Conservation (phyloP, 306 rosid species). For the Sesbania bispinosa region DNA sequence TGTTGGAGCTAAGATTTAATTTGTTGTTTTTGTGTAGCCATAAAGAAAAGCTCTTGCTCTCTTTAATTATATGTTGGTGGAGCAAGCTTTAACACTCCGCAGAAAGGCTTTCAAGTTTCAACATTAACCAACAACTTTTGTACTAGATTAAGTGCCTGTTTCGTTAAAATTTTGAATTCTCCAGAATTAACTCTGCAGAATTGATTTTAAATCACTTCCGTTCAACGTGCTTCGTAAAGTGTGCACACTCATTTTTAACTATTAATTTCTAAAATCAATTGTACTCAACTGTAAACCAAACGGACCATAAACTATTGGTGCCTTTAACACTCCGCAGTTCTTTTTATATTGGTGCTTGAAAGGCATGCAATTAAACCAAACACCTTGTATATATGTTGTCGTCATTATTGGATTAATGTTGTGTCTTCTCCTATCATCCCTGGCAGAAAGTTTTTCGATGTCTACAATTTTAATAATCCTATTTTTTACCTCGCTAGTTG, state of each 20-base stretch:
- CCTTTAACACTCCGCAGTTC: background rate
- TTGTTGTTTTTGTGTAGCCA: background rate
- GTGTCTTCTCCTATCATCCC: background rate
- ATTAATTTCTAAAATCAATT: no score
- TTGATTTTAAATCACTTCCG: no score
- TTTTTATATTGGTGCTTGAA: background rate
- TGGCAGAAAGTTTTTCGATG: background rate
- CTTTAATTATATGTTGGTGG: background rate
- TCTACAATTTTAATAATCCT: no score
- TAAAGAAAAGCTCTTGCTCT: background rate
- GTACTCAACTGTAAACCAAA: no score
- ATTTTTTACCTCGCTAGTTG: no score
- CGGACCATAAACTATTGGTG: background rate
- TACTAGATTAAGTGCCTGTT: no score
- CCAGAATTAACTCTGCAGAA: no score
- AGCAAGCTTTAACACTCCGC: background rate
- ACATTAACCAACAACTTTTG: background rate
- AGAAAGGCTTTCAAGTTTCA: background rate
- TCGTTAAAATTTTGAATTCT: no score
- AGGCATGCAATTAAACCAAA: background rate
- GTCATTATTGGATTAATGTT: background rate
- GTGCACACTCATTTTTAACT: no score
- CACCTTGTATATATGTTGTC: background rate
- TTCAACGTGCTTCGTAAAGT: no score
- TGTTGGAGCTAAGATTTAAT: background rate